Percentiles rank a stretch among this genome's conserved stretches.
Conservation (phyloP, 2,329 filamentous ascomycete genomes). For the Fusarium poae region DNA sequence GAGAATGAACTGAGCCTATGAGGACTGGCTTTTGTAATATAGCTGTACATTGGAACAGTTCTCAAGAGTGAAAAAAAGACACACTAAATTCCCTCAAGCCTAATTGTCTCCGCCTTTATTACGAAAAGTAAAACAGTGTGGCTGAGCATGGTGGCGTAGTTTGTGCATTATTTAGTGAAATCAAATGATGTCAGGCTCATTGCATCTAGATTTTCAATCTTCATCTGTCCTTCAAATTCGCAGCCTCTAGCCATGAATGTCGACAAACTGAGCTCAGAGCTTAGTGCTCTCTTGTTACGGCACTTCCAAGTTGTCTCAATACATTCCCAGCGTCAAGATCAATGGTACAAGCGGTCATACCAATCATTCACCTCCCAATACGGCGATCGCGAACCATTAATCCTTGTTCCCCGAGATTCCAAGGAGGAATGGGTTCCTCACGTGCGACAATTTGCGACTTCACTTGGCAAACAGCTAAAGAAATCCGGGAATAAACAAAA, state of each 20-base stretch:
- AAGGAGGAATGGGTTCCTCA: slow-evolving; percentile 13
- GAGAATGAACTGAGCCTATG: too few relatives aligned
- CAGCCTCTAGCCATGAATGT: rapidly evolving
- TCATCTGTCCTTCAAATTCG: rapidly evolving
- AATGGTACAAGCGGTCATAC: slow-evolving; percentile 25
- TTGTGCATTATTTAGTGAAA: too few relatives aligned
- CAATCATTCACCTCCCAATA: neutral
- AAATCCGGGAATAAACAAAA: rapidly evolving
- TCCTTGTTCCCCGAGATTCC: neutral
- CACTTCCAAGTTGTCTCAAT: slow-evolving; percentile 14
- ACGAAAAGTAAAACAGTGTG: too few relatives aligned
- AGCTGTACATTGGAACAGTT: too few relatives aligned
- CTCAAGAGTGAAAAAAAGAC: too few relatives aligned
- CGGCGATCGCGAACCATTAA: neutral
- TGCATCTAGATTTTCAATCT: rapidly evolving
- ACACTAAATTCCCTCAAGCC: too few relatives aligned
- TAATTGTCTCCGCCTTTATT: too few relatives aligned
- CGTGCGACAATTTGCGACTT: neutral
- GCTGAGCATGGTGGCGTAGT: too few relatives aligned
- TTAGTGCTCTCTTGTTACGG: neutral
- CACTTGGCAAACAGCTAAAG: neutral
- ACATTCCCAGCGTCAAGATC: slow-evolving; percentile 20
- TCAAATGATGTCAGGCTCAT: too few relatives aligned
- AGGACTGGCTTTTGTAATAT: too few relatives aligned
- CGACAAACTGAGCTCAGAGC: rapidly evolving